Conservation (phyloP, 768 basidiomycete genomes). For the Agrocybe praecox region DNA sequence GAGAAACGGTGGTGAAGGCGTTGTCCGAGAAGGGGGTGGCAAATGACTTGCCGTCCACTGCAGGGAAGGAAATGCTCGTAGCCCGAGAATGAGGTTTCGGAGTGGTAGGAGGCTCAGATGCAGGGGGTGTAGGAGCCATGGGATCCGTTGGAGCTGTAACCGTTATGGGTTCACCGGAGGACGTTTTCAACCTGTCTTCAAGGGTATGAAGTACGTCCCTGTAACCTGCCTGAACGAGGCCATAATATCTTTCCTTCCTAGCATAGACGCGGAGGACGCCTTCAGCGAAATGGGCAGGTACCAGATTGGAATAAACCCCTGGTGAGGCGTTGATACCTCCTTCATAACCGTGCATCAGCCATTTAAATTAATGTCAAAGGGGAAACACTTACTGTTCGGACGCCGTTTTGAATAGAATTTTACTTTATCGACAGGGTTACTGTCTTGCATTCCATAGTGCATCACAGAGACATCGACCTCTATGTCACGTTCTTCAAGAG, state of each 20-base stretch:
- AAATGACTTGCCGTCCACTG: slow-evolving; percentile 8
- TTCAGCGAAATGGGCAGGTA: slow-evolving; percentile 71
- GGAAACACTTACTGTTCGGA: slow-evolving; percentile 48
- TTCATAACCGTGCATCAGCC: slow-evolving; percentile 20
- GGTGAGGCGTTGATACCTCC: slow-evolving; percentile 43
- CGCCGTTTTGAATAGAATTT: slow-evolving; percentile 75
- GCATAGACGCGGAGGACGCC: slow-evolving; percentile 71
- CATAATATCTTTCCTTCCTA: slow-evolving; percentile 56
- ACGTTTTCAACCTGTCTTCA: slow-evolving; percentile 5
- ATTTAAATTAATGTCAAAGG: not conserved
- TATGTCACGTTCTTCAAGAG: slow-evolving; percentile 49
- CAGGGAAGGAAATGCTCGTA: slow-evolving; percentile 27
- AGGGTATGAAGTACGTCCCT: slow-evolving; percentile 40
- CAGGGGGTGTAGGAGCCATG: slow-evolving; percentile 32
- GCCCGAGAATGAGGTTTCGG: slow-evolving; percentile 32
- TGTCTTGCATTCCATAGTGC: slow-evolving; percentile 77
- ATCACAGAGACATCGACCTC: slow-evolving; percentile 65
- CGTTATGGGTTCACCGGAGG: not conserved
- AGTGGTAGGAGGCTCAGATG: slow-evolving; percentile 37
- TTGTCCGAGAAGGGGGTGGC: slow-evolving; percentile 39
- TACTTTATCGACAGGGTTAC: slow-evolving; percentile 69
- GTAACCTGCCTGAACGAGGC: slow-evolving; percentile 72
- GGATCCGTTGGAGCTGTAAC: not conserved
- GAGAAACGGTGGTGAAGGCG: slow-evolving; percentile 48
- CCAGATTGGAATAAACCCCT: slow-evolving; percentile 66